phyloP scores from a whole-genome alignment of 192 early-diverging fungal species.

The Coemansia brasiliensis region DNA sequence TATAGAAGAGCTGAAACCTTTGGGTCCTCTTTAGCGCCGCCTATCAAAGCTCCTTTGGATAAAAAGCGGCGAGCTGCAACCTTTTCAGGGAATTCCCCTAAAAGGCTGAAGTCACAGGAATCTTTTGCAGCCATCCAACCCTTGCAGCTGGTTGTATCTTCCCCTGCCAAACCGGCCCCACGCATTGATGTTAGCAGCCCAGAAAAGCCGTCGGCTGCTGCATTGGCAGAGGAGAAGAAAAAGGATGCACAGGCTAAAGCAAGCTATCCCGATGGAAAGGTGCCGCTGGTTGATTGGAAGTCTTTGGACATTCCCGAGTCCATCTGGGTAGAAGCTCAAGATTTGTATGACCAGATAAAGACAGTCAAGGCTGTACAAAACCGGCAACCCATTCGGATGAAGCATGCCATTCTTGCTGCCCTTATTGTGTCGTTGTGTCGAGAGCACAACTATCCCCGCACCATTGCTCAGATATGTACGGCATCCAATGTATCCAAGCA shows the following conservation, averaged over 20 bases:
- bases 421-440: constrained; percentile 64
- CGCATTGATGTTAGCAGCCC: too few species aligned
- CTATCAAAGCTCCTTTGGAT: too few species aligned
- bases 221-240: background rate
- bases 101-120: too few species aligned
- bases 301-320: constrained; percentile 35
- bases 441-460: constrained; percentile 58
- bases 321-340: constrained; percentile 30
- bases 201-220: background rate
- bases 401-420: constrained; percentile 63
- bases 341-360: constrained; percentile 61
- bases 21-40: too few species aligned
- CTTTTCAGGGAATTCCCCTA: too few species aligned
- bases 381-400: constrained; percentile 64
- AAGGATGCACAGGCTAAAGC: background rate
- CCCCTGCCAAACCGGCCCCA: too few species aligned
- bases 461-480: constrained; percentile 63
- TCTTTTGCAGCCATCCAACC: too few species aligned
- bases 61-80: too few species aligned
- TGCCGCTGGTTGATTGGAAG: constrained; percentile 43
- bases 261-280: background rate
- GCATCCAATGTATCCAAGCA: constrained; percentile 63
- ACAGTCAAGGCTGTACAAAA: constrained; percentile 63
- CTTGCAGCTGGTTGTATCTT: too few species aligned
- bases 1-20: too few species aligned